Base-by-base conservation (phyloP, 2,329 filamentous ascomycete genomes). In the Madurella fahalii region DNA sequence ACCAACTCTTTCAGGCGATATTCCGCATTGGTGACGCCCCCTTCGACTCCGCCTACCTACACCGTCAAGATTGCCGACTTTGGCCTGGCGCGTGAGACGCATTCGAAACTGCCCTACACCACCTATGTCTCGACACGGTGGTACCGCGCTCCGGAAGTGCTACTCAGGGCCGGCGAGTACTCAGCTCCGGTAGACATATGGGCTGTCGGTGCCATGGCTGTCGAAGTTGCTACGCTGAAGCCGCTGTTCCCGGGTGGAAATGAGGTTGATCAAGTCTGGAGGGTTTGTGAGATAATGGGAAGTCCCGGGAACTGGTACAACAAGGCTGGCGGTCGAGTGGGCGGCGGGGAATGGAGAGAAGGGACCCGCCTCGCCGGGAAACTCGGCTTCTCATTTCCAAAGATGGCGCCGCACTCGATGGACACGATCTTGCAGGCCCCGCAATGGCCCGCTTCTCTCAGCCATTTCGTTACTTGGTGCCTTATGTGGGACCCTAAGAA, bases 61-160 rank as follows among this genome's bases (percentile, higher is more conserved):
- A 93, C 92, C 0, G 94, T 99, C 65, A 99, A 99, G 77, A 96
- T 99, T 65, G 94, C 94, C 65, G 94, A 99, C 70, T 99, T 99
- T 73, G 94, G 94, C 61, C 82, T 99, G 15, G 94, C 94, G n/a
- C 83, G 94, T 65, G 94, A 99, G 74, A 99, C 92, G 0, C 91
- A 97, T 69, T 97, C 94, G 1, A 95, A 94, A 70, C 79, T 95
- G 40, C 92, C 94, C 0, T 99, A 97, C 74, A 99, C 94, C 0
- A 99, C 94, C 2, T 99, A 99, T 65, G 94, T 99, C 42, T 99
- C 94, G 1, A 99, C 94, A 4, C 80, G 94, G 72, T 99, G 94
- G 94, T 99, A 99, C 73, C 87, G 94, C 61, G 94, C 94, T 2
- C 94, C 94, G 0, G 94, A 99, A 68, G 94, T 99, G 2, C 80